Evolutionary conservation across 1,284 basidiomycete species (phyloP), one percentile per base, ranked within the genome.

Genomic region (Mycena sp.): DNA sequence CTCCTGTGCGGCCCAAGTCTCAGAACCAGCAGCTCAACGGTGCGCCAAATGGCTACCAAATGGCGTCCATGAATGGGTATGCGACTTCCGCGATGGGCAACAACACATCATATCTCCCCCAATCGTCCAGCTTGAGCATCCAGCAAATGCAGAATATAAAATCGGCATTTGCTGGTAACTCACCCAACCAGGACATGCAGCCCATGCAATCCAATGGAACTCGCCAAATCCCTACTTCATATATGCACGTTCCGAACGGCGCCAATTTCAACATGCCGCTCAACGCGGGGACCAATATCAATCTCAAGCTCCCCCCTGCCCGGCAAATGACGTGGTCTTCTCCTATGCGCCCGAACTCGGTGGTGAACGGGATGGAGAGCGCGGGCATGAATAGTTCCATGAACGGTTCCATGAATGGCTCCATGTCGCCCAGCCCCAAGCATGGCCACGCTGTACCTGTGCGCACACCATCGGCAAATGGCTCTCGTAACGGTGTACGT

Each of bases 381-480:
- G 9, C 67, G 25, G 49, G 44, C 11, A 49, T 65, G 63, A 65
- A 61, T 29, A 58, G 53, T 5, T 29, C 25, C 29, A 14, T 49
- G 37, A 38, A 28, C 25, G 54, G 49, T 2, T 21, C 12, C 23
- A 53, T 82, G 66, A 81, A 81, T 49, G 71, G 77, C 41, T 72
- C 74, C 2, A 54, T 68, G 61, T 74, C 75, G 16, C 76, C 80
- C 5, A 81, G 76, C 65, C 80, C 82, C 44, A 74, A 70, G 50
- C 57, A 71, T 58, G 67, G 68, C 54, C 77, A 75, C 65, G 65
- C 75, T 12, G 76, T 78, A 11, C 78, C 69, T 11, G 75, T 76
- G 16, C 84, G 86, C 17, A 81, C 81, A 16, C 84, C 85, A 1
- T 87, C 86, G 0, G 81, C 83, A n/a, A 87, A 85, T 68, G 85